Evolutionary conservation across 352 stramenopile genomes (phyloP).

Genomic region (Pythium chondricola): DNA sequence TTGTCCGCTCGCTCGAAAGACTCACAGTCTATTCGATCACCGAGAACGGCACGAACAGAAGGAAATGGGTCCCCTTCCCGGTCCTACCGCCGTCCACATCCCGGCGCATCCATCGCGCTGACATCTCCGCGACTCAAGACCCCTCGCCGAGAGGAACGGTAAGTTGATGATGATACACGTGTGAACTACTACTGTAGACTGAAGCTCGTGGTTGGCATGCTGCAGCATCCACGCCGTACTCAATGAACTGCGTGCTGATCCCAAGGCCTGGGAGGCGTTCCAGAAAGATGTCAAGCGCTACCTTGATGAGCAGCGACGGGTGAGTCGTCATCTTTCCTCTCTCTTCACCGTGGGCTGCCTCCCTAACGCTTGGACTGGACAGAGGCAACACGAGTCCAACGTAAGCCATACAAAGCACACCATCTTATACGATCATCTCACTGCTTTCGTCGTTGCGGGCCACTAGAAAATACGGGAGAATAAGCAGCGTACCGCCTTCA

Average conservation of each 20-base stretch:
- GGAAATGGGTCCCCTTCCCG: background rate
- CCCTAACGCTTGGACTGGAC: conserved; percentile 1
- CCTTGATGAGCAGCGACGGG: conserved; percentile 33
- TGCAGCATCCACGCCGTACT: conserved; percentile 48
- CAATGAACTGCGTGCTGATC: conserved; percentile 50
- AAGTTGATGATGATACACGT: background rate
- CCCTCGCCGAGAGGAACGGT: conserved; percentile 27
- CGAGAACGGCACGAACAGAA: background rate
- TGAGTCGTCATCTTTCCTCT: conserved; percentile 13
- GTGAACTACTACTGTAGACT: background rate
- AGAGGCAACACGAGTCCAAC: conserved; percentile 31
- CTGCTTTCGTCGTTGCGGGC: background rate
- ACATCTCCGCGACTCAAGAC: conserved; percentile 17
- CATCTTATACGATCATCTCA: background rate
- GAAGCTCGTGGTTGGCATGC: background rate
- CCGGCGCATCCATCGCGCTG: conserved; percentile 1
- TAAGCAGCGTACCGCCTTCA: conserved; percentile 26
- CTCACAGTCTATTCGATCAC: background rate
- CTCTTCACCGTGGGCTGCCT: background rate
- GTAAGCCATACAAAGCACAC: background rate
- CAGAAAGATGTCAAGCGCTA: conserved; percentile 36
- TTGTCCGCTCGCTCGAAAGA: conserved; percentile 4
- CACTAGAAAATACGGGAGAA: conserved; percentile 61
- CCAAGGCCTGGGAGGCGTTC: conserved; percentile 46
- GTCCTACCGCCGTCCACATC: conserved; percentile 1